These are phyloP conservation scores for Penicillium corylophilum DNA, from an alignment of 2,329 filamentous ascomycete genomes.

Conservation along the genomic window DNA sequence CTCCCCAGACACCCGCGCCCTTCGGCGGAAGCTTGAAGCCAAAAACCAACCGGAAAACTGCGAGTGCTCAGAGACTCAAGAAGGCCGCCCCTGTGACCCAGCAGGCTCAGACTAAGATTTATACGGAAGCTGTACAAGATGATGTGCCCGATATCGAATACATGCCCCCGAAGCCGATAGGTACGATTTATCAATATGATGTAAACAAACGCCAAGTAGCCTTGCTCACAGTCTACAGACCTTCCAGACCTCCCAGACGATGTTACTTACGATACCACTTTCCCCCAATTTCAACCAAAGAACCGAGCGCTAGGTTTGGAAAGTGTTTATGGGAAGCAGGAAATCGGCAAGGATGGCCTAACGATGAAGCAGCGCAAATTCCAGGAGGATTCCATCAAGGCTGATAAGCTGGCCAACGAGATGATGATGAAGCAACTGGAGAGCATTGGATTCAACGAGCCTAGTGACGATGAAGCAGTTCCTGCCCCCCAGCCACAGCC, in stretches of 20 bases:
- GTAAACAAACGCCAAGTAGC: not conserved
- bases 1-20: conserved; percentile 64
- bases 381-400: conserved; percentile 63
- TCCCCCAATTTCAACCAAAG: conserved; percentile 53
- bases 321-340: conserved; percentile 49
- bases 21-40: conserved; percentile 59
- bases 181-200: conserved; percentile 34
- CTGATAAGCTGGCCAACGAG: conserved; percentile 64
- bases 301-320: conserved; percentile 55
- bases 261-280: conserved; percentile 49
- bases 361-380: conserved; percentile 67
- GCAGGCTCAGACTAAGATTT: conserved; percentile 47
- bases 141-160: conserved; percentile 81
- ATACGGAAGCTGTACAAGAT: conserved; percentile 50
- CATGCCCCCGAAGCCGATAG: conserved; percentile 70
- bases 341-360: conserved; percentile 57
- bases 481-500: conserved; percentile 23
- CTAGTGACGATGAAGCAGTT: conserved; percentile 51
- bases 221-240: conserved; percentile 49
- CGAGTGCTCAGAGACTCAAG: conserved; percentile 61
- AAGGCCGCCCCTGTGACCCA: conserved; percentile 53
- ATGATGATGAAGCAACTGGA: conserved; percentile 67
- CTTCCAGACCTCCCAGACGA: conserved; percentile 48
- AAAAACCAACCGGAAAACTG: conserved; percentile 61
- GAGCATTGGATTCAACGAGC: conserved; percentile 60